Evolutionary conservation across 768 basidiomycete species (phyloP), one percentile per base, ranked within the genome.

Genomic region (Strobilomyces confusus): DNA sequence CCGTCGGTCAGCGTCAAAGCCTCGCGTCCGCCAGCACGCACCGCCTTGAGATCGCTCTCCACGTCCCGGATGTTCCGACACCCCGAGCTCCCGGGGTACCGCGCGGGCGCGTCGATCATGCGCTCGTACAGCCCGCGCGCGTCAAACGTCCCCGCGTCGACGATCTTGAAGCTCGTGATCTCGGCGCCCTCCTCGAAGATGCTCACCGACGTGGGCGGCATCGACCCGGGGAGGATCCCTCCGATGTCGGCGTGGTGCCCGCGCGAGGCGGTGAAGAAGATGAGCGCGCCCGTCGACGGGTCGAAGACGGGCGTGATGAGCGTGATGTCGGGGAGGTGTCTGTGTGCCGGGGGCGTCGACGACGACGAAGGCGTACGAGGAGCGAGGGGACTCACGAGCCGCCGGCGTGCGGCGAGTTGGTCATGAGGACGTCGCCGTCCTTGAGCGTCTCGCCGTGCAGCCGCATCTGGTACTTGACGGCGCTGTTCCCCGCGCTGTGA

Each of bases 201-300:
- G 56, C 82, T 92, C 58, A 87, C 86, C 12, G 87, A 89, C 2
- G 91, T 93, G 0, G 95, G 94, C 0, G 95, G 95, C 95, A 98
- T 98, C 34, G 89, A 93, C 1, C 91, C 92, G 7, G 94, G 92
- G 3, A 92, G 76, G 57, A 95, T 94, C 0, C 93, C 93, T 2
- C 93, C 92, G 56, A 94, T 89, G 72, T 95, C 93, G 5, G 92
- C 92, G 70, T 97, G 94, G 67, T 98, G 94, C 0, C 92, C 94
- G 48, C 95, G 80, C 13, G 92, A 93, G 14, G 94, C 95, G 9
- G 92, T 94, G 63, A 92, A 94, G 74, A 93, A 93, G 49, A 93
- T 90, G 63, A 94, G 91, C 59, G 90, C 80, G 15, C 78, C 72
- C 20, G 78, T 72, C 15, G 76, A 62, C 51, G 83, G 75, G 56